A percentile compares a stretch with the other conserved stretches of the same genome.
phyloP scores from a whole-genome alignment of 192 early-diverging fungal genomes.

The Kickxella alabastrina region DNA sequence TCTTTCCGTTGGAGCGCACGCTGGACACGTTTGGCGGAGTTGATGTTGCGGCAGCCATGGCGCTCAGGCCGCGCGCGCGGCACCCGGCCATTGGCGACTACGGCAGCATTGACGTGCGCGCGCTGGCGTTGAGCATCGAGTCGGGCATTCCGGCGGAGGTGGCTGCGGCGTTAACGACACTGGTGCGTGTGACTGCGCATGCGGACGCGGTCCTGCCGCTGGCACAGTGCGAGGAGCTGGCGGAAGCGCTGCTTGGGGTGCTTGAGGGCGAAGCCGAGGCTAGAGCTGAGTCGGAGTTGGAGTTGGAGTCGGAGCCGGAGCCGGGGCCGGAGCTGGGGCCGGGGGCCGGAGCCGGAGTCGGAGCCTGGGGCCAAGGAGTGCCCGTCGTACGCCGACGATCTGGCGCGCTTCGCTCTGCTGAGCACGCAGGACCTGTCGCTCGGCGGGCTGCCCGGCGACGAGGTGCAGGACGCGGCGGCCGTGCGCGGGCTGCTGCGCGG shows the following conservation, averaged over 20 bases:
- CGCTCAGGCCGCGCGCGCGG: constrained; percentile 50
- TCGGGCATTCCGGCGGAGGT: constrained; percentile 71
- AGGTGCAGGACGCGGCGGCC: constrained; percentile 36
- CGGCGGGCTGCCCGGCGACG: constrained; percentile 35
- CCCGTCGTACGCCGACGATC: constrained; percentile 35
- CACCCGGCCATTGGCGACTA: constrained; percentile 48
- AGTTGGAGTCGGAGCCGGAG: neutral
- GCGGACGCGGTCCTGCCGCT: constrained; percentile 53
- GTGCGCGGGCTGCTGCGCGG: constrained; percentile 37
- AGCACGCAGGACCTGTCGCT: constrained; percentile 12
- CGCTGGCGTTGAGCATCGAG: constrained; percentile 73
- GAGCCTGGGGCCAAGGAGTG: too few relatives aligned
- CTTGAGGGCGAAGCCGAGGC: constrained; percentile 40
- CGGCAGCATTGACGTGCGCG: constrained; percentile 69
- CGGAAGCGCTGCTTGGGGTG: constrained; percentile 62
- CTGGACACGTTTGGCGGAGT: constrained; percentile 76
- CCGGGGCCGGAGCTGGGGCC: neutral
- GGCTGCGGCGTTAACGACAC: constrained; percentile 67
- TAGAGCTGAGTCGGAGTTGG: neutral
- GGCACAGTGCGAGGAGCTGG: constrained; percentile 61
- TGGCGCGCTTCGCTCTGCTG: constrained; percentile 15
- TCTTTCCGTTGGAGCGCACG: constrained; percentile 53
- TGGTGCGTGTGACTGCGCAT: constrained; percentile 58
- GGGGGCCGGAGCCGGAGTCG: too few relatives aligned
- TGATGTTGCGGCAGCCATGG: constrained; percentile 61